phyloP scores from a whole-genome alignment of 208 protist species.

The Lotmaria passim region DNA sequence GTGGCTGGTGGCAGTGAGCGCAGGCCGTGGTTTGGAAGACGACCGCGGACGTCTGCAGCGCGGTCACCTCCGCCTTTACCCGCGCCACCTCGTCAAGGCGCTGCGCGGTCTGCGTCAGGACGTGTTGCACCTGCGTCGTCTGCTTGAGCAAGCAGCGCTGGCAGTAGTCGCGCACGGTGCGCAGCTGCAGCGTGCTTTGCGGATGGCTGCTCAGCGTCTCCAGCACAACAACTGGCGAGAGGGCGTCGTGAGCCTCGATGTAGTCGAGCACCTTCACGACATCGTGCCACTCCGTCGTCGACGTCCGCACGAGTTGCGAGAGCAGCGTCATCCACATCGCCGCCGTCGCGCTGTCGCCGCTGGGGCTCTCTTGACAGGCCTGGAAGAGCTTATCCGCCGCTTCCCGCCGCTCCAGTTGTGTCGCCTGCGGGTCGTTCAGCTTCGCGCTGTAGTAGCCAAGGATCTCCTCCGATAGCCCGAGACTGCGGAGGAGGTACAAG shows the following conservation, averaged over 20 bases:
- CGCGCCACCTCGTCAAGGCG: slow-evolving; percentile 53
- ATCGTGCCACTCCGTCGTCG: slow-evolving; percentile 44
- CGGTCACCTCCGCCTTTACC: slow-evolving; percentile 69
- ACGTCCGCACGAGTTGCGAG: slow-evolving; percentile 71
- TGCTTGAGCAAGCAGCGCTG: slow-evolving; percentile 59
- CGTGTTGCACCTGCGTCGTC: slow-evolving; percentile 15
- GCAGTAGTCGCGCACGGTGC: slow-evolving; percentile 90
- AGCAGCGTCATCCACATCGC: slow-evolving; percentile 94
- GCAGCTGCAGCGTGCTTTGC: slow-evolving; percentile 56
- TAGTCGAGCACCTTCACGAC: slow-evolving; percentile 62
- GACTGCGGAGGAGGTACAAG: slow-evolving; percentile 86
- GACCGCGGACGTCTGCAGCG: slow-evolving; percentile 71
- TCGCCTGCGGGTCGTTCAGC: slow-evolving; percentile 47
- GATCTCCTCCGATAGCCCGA: slow-evolving; percentile 83
- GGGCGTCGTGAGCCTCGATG: slow-evolving; percentile 86
- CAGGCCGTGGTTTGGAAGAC: slow-evolving; percentile 92
- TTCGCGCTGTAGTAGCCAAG: slow-evolving; percentile 91
- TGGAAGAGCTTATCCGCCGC: slow-evolving; percentile 56
- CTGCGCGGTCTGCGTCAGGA: slow-evolving; percentile 28
- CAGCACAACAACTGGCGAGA: slow-evolving; percentile 93
- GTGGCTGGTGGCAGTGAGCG: slow-evolving; percentile 65
- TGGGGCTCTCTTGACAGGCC: slow-evolving; percentile 47
- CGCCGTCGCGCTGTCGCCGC: slow-evolving; percentile 15
- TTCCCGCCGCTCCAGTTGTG: slow-evolving; percentile 29
- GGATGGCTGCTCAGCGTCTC: slow-evolving; percentile 76